Evolutionary conservation across 768 basidiomycete species (phyloP).

Genomic region (Leccinum imitatum): DNA sequence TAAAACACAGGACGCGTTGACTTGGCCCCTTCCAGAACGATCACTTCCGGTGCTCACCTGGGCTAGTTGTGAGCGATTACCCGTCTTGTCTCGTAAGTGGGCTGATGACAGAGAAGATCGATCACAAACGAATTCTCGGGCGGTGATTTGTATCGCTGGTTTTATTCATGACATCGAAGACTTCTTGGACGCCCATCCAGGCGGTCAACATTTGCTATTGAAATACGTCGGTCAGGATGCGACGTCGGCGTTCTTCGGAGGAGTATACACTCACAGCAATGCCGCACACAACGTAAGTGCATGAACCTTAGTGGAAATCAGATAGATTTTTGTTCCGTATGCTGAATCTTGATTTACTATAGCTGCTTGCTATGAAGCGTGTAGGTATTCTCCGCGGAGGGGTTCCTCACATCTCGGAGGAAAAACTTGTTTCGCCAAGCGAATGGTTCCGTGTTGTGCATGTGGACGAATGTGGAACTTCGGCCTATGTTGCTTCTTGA

Average conservation of each 20-base stretch:
- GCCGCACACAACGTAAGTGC: constrained; percentile 6
- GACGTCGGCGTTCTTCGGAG: constrained; percentile 8
- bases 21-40: not conserved
- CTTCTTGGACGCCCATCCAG: constrained; percentile 2
- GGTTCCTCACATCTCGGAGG: constrained; percentile 3
- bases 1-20: not conserved
- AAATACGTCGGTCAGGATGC: constrained; percentile 5
- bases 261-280: constrained; percentile 2
- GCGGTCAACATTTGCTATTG: constrained; percentile 1
- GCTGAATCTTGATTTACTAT: not conserved
- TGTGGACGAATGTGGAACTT: not conserved
- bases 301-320: not conserved
- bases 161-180: constrained; percentile 1
- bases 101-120: not conserved
- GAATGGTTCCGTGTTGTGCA: not conserved
- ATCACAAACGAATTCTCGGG: not conserved
- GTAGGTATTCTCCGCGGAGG: constrained; percentile 6
- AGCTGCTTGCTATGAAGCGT: constrained; percentile 7
- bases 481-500: too few relatives aligned
- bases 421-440: constrained; percentile 1
- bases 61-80: constrained; percentile 1
- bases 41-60: constrained; percentile 1
- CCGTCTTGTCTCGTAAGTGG: too few relatives aligned
- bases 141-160: not conserved
- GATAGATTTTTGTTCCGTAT: not conserved